A percentile compares a stretch with the other conserved stretches of the same genome.
phyloP scores from a whole-genome alignment of 306 rosid species.

The Prunus dulcis region DNA sequence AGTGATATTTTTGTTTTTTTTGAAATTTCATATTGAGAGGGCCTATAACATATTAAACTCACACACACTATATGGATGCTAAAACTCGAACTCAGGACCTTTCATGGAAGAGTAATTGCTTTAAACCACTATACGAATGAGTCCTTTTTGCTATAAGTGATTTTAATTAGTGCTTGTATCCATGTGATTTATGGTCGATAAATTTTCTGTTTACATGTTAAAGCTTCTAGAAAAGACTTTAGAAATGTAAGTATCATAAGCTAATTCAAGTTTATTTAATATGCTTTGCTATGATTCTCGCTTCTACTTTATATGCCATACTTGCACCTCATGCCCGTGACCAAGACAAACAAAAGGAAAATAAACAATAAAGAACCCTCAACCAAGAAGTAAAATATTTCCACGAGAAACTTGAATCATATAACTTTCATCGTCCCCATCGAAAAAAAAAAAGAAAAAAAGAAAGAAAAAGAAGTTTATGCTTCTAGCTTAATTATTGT shows the following conservation, averaged over 20 bases:
- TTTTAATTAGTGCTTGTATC: no score
- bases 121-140: no score
- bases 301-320: not conserved
- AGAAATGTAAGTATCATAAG: not conserved
- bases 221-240: not conserved
- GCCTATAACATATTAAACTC: no score
- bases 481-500: not conserved
- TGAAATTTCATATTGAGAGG: no score
- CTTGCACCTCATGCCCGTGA: constrained; percentile 1
- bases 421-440: not conserved
- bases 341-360: not conserved
- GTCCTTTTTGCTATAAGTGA: no score
- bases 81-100: no score
- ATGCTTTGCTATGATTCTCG: not conserved
- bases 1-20: no score
- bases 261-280: not conserved
- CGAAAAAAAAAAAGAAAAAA: not conserved
- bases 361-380: no score
- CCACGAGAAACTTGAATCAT: not conserved
- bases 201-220: not conserved
- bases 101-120: no score
- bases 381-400: not conserved
- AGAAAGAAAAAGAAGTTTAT: not conserved
- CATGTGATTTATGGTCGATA: not conserved
- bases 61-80: accelerated